These are phyloP conservation scores for Cymodocea nodosa DNA, from an alignment of 116 monocot species.

Conservation along the genomic window DNA sequence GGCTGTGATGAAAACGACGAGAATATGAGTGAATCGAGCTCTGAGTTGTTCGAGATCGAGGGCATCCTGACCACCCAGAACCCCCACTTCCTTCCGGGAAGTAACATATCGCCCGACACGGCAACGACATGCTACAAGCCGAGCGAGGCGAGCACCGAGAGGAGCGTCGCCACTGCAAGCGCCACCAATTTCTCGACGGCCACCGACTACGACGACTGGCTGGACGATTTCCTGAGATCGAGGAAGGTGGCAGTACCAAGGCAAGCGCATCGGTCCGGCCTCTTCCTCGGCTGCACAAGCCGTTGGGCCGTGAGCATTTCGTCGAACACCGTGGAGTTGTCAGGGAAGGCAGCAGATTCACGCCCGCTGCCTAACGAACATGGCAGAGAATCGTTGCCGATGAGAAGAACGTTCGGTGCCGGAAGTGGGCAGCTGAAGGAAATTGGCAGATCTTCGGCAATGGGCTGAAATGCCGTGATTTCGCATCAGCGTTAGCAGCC, in stretches of 20 bases:
- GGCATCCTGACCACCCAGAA: background rate
- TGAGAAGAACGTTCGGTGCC: no score
- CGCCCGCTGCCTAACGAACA: no score
- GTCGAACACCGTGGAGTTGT: background rate
- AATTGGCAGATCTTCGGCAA: no score
- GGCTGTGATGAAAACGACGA: conserved; percentile 8
- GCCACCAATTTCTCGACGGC: conserved; percentile 31
- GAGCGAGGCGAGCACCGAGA: conserved; percentile 58
- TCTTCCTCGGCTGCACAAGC: conserved; percentile 1
- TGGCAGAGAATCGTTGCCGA: no score
- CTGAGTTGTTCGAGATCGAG: conserved; percentile 66
- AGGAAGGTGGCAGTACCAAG: no score
- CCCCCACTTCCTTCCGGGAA: background rate
- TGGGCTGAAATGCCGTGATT: no score
- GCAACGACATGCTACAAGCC: conserved; percentile 31
- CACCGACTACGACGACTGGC: conserved; percentile 17
- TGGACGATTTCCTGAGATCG: conserved; percentile 5
- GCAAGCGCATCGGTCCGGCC: background rate
- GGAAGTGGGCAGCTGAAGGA: no score
- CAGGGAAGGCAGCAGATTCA: no score
- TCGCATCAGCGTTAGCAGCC: no score
- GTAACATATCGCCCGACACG: background rate
- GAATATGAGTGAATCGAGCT: conserved; percentile 40
- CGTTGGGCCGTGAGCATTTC: background rate
- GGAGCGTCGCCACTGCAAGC: conserved; percentile 59